Evolutionary conservation across 2,329 filamentous ascomycete genomes (phyloP).

Genomic region (Hortaea sp.): DNA sequence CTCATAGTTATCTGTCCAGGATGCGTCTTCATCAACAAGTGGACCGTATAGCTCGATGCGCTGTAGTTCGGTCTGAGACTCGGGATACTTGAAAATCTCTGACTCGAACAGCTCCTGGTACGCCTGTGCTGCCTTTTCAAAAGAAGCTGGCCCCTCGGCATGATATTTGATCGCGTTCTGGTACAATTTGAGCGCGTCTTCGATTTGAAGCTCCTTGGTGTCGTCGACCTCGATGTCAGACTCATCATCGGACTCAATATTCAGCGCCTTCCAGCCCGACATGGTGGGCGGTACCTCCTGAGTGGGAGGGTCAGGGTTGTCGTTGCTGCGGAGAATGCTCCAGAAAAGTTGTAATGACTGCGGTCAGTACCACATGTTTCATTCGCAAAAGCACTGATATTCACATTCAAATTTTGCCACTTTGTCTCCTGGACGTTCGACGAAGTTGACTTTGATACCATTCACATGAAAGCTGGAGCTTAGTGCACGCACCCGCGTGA

Average conservation of each 20-base stretch:
- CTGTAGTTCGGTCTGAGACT: conserved; percentile 75
- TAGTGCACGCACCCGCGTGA: no score
- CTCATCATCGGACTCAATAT: conserved; percentile 86
- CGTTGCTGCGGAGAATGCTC: no score
- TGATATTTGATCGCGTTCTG: conserved; percentile 86
- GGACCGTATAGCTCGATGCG: conserved; percentile 49
- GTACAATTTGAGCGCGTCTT: conserved; percentile 91
- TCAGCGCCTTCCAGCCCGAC: conserved; percentile 72
- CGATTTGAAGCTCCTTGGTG: conserved; percentile 92
- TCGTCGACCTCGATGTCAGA: conserved; percentile 87
- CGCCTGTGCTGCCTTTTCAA: conserved; percentile 65
- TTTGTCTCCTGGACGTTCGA: no score
- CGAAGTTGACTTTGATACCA: no score
- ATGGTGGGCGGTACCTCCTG: conserved; percentile 21
- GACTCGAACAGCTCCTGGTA: conserved; percentile 81
- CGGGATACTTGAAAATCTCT: conserved; percentile 87
- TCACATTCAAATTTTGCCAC: no score
- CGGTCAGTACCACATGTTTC: neutral
- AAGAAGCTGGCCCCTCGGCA: conserved; percentile 69
- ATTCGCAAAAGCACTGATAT: no score
- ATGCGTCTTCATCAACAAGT: conserved; percentile 30
- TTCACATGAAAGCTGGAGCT: no score
- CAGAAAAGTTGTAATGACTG: neutral
- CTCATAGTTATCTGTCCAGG: conserved; percentile 14
- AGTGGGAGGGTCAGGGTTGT: neutral